Base-by-base conservation (phyloP, 106 monocot genomes). In the Dioscorea dumetorum region DNA sequence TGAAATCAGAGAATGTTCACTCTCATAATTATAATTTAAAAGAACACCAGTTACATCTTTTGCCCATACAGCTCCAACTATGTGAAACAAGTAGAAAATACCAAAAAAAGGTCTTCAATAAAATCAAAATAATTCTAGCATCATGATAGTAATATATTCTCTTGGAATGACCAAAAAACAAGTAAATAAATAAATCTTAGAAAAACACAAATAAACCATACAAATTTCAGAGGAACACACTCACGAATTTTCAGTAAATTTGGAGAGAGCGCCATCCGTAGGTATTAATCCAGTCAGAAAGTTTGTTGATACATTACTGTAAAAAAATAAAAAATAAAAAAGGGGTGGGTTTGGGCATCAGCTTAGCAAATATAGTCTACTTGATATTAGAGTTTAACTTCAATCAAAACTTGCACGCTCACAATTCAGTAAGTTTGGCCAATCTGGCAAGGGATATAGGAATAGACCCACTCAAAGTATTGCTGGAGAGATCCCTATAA, bases 401-500 rank as follows among this genome's bases (percentile, higher is more conserved):
- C 35, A 10, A 33, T 2, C 28, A 58, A 35, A 64, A 58, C 15
- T 33, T 68, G 32, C 22, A 17, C 58, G 84, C 95, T 82, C 67
- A 97, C 91, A 97, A 89, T 78, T 80, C 84, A 72, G 61, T 86
- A 53, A 97, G 72, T 71, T 87, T 91, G 49, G 73, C 68, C 70
- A 97, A 77, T 56, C 87, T 91, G 63, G 74, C 75, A 74, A 97
- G 77, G 52, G 95, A 86, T 53, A 60, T 61, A 66, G 95, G 91
- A 76, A 97, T 87, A 57, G 80, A 75, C 70, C 95, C 95, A 68
- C 91, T 91, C 70, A 97, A 66, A 63, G 88, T 83, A 63, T 97
- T 97, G 76, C 95, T 91, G n/a, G 95, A 91, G 31, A 97, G 50
- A 70, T 97, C 95, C 67, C 95, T 97, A 67, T n/a, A 23, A 71